phyloP scores from a whole-genome alignment of 208 protist genomes.

The Wallacemonas rigidus region DNA sequence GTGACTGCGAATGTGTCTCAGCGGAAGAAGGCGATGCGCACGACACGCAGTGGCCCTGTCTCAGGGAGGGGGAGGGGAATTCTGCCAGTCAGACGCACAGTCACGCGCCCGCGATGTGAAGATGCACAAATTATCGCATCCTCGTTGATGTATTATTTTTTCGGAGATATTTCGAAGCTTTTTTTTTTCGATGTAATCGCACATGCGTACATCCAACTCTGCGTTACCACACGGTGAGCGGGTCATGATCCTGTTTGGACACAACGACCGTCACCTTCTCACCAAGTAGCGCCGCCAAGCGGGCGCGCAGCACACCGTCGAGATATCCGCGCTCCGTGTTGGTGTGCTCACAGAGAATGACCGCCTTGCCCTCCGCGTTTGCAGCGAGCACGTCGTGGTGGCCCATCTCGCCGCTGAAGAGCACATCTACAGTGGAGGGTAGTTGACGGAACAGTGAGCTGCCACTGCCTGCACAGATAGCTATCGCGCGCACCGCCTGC shows the following conservation, averaged over 20 bases:
- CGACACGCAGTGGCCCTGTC: no score
- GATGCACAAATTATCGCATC: no score
- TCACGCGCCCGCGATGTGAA: no score
- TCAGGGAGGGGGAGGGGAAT: no score
- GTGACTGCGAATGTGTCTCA: background rate
- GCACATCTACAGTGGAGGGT: slow-evolving; percentile 55
- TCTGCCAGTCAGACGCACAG: no score
- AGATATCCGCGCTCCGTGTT: slow-evolving; percentile 93
- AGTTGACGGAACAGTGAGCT: slow-evolving; percentile 64
- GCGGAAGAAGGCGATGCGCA: no score
- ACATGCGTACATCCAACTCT: background rate
- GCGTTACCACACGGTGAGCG: slow-evolving; percentile 58
- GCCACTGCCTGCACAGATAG: slow-evolving; percentile 91
- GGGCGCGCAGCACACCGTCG: slow-evolving; percentile 35
- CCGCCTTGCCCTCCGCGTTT: slow-evolving; percentile 66
- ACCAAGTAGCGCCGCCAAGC: slow-evolving; percentile 53
- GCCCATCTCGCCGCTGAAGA: slow-evolving; percentile 91
- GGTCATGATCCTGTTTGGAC: slow-evolving; percentile 70
- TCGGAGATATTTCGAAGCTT: no score
- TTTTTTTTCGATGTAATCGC: background rate
- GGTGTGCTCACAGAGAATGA: slow-evolving; percentile 92
- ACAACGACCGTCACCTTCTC: slow-evolving; percentile 53
- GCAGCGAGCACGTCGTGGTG: slow-evolving; percentile 94
- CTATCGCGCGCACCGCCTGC: slow-evolving; percentile 58
- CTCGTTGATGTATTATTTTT: no score